These are phyloP conservation scores for Pseudopyricularia javanii DNA, from an alignment of 2,329 filamentous ascomycete genomes.

Conservation along the genomic window DNA sequence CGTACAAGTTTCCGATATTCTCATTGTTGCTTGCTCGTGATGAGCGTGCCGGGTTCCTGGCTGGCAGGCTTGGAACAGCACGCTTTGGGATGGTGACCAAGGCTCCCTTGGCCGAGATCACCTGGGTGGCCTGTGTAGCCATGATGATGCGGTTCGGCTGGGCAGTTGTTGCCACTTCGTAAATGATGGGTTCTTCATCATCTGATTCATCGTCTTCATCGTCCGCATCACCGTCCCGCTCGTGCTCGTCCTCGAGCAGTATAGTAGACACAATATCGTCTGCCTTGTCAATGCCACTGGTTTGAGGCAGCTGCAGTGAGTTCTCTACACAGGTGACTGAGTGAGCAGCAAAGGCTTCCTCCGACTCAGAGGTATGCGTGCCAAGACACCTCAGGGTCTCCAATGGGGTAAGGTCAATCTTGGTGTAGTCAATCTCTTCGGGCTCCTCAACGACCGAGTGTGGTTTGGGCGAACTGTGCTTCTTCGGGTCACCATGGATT, in stretches of 20 bases:
- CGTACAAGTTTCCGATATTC: slow-evolving; percentile 43
- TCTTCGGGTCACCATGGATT: slow-evolving; percentile 36
- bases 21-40: slow-evolving; percentile 40
- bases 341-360: not conserved
- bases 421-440: slow-evolving; percentile 46
- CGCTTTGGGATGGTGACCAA: slow-evolving; percentile 79
- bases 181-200: slow-evolving; percentile 55
- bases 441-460: slow-evolving; percentile 25
- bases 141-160: slow-evolving; percentile 45
- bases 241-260: slow-evolving; percentile 16
- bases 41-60: slow-evolving; percentile 58
- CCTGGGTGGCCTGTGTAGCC: slow-evolving; percentile 53
- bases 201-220: slow-evolving; percentile 36
- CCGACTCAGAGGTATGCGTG: not conserved
- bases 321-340: not conserved
- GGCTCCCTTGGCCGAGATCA: slow-evolving; percentile 60
- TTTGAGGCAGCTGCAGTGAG: not conserved
- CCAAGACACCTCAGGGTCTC: slow-evolving; percentile 25
- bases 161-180: slow-evolving; percentile 48
- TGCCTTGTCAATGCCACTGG: slow-evolving; percentile 11
- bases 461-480: slow-evolving; percentile 26
- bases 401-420: slow-evolving; percentile 40
- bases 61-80: slow-evolving; percentile 63
- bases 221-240: slow-evolving; percentile 22
- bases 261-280: slow-evolving; percentile 13